phyloP scores from a whole-genome alignment of 2,329 filamentous ascomycete species.

The Penicillium corylophilum region DNA sequence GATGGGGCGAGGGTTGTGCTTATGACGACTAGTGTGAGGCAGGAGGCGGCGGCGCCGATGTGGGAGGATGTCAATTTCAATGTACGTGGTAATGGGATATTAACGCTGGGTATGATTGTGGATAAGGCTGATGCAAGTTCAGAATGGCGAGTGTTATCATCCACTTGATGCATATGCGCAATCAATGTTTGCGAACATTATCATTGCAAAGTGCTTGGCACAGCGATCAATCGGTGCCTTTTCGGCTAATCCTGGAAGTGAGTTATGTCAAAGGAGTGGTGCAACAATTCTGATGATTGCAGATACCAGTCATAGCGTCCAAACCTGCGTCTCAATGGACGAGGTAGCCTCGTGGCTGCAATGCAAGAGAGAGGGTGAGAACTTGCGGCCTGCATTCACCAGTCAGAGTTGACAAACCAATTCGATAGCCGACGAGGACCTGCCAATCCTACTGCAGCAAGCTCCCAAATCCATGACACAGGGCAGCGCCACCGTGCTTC shows the following conservation, averaged over 20 bases:
- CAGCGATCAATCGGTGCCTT: conserved; percentile 20
- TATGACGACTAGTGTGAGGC: conserved; percentile 22
- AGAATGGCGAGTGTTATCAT: conserved; percentile 28
- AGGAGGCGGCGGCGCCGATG: conserved; percentile 17
- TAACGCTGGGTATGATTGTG: too few relatives aligned
- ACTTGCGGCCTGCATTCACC: not conserved
- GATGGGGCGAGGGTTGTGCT: conserved; percentile 18
- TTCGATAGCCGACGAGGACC: conserved; percentile 18
- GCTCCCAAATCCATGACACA: conserved; percentile 23
- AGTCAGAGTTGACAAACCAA: not conserved
- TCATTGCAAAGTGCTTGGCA: conserved; percentile 25
- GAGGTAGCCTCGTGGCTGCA: conserved; percentile 25
- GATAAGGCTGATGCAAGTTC: not conserved
- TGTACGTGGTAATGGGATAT: too few relatives aligned
- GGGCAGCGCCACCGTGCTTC: conserved; percentile 22
- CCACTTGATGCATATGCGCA: conserved; percentile 26
- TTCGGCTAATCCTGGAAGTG: conserved; percentile 29
- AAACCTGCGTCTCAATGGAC: conserved; percentile 20
- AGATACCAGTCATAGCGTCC: conserved; percentile 27
- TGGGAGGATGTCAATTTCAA: conserved; percentile 24
- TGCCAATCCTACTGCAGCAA: conserved; percentile 26
- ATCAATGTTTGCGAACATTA: conserved; percentile 29
- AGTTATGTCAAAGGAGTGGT: conserved; percentile 4
- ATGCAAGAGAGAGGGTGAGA: conserved; percentile 24
- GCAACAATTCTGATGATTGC: not conserved